A percentile compares a stretch with the other conserved stretches of the same genome.
Evolutionary conservation across 164 flowering plant species (phyloP).

Genomic region (Piper betle): DNA sequence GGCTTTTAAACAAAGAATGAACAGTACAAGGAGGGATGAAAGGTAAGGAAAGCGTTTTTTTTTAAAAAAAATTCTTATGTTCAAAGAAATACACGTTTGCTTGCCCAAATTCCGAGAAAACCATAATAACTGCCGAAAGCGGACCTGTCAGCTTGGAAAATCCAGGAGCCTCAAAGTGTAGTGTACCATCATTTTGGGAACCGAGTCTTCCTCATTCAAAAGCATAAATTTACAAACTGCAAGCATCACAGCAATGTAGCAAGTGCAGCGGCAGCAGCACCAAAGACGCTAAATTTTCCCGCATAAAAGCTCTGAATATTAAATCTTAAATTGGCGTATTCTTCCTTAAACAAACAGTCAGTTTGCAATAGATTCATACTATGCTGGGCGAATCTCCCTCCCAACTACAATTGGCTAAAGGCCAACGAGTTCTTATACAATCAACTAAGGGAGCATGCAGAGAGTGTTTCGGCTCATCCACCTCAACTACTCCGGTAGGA

Average conservation of each 20-base stretch:
- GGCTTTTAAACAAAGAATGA: too few relatives aligned
- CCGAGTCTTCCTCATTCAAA: not conserved
- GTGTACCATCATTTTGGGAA: not conserved
- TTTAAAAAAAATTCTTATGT: too few relatives aligned
- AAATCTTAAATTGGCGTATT: too few relatives aligned
- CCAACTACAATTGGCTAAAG: conserved; percentile 85
- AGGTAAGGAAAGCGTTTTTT: too few relatives aligned
- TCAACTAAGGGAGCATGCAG: conserved; percentile 95
- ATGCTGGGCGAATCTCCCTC: conserved; percentile 94
- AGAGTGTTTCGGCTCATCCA: conserved; percentile 44
- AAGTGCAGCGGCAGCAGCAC: not conserved
- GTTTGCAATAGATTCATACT: conserved; percentile 29
- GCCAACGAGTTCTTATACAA: conserved; percentile 94
- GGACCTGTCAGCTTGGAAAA: not conserved
- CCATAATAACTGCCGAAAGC: too few relatives aligned
- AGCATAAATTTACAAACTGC: not conserved
- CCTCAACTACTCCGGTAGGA: conserved; percentile 26
- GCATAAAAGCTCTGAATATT: not conserved
- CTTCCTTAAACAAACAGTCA: not conserved
- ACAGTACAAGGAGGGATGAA: too few relatives aligned
- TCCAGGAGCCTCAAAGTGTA: not conserved
- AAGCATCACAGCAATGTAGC: too few relatives aligned
- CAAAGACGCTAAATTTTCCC: too few relatives aligned
- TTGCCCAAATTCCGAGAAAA: too few relatives aligned
- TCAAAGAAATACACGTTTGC: too few relatives aligned